Conservation (phyloP, 2,329 filamentous ascomycete species). For the Calonectria ilicicola region DNA sequence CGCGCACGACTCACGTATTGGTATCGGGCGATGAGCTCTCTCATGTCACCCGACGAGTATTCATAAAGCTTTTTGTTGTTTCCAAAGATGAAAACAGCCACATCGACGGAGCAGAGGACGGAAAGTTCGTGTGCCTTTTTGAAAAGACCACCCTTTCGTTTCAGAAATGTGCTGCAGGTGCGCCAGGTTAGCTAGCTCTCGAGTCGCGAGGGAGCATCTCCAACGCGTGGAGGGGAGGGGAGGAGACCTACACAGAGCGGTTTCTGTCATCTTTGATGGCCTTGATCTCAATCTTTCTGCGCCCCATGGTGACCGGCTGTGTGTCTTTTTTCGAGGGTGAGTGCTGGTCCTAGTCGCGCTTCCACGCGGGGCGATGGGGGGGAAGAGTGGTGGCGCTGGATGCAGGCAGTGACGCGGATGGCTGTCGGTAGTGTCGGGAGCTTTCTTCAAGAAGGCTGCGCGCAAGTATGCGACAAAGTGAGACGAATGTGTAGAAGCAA, state of each 20-base stretch:
- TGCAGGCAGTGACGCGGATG: slow-evolving; percentile 25
- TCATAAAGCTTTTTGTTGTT: slow-evolving; percentile 99
- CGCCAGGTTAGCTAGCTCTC: slow-evolving; percentile 39
- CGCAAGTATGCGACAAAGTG: neutral
- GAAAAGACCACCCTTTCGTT: slow-evolving; percentile 98
- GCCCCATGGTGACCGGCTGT: slow-evolving; percentile 75
- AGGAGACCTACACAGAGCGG: slow-evolving; percentile 86
- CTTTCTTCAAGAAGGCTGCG: slow-evolving; percentile 8
- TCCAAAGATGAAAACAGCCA: slow-evolving; percentile 98
- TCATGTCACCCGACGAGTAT: slow-evolving; percentile 95
- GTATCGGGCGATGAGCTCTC: slow-evolving; percentile 87
- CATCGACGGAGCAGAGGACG: slow-evolving; percentile 97
- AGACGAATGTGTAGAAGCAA: neutral
- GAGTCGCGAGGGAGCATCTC: neutral
- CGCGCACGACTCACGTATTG: slow-evolving; percentile 79
- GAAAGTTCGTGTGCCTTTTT: slow-evolving; percentile 99
- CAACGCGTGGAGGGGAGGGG: neutral
- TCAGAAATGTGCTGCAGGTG: slow-evolving; percentile 87
- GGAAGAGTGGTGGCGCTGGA: slow-evolving; percentile 21
- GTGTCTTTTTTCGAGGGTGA: slow-evolving; percentile 25
- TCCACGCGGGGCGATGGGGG: slow-evolving; percentile 33
- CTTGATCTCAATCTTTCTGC: slow-evolving; percentile 99
- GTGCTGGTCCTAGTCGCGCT: slow-evolving; percentile 28
- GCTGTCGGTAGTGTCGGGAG: slow-evolving; percentile 15
- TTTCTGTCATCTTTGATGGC: slow-evolving; percentile 99